phyloP scores from a whole-genome alignment of 768 basidiomycete species.

The Tephrocybe rancida region DNA sequence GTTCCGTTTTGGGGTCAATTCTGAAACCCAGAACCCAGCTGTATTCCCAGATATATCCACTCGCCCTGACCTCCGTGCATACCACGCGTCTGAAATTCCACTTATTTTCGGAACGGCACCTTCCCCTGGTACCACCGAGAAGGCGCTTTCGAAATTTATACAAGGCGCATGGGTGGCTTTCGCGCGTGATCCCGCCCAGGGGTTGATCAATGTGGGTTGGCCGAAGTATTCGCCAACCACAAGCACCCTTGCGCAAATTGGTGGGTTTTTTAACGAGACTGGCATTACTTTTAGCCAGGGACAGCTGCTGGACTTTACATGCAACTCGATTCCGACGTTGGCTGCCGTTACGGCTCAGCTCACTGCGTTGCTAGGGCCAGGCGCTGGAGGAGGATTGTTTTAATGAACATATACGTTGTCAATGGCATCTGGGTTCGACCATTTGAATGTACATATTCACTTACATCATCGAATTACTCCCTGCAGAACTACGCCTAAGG shows the following conservation, averaged over 20 bases:
- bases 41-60: conserved; percentile 39
- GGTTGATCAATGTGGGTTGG: conserved; percentile 28
- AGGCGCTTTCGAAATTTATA: conserved; percentile 34
- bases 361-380: conserved; percentile 3
- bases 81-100: conserved; percentile 41
- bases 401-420: too few species aligned
- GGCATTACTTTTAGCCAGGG: conserved; percentile 19
- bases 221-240: conserved; percentile 23
- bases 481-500: too few species aligned
- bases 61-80: conserved; percentile 35
- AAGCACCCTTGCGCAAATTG: conserved; percentile 19
- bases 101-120: conserved; percentile 39
- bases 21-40: conserved; percentile 18
- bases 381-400: too few species aligned
- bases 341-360: conserved; percentile 5
- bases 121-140: conserved; percentile 21
- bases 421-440: too few species aligned
- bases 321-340: conserved; percentile 8
- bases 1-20: too few species aligned
- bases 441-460: too few species aligned
- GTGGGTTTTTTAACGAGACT: conserved; percentile 15
- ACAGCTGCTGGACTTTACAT: conserved; percentile 16
- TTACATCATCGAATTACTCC: too few species aligned
- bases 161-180: conserved; percentile 45
- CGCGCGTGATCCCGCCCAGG: conserved; percentile 36